These are phyloP conservation scores for Soucietia sequanensis DNA, from an alignment of 805 yeast species.

Conservation along the genomic window DNA sequence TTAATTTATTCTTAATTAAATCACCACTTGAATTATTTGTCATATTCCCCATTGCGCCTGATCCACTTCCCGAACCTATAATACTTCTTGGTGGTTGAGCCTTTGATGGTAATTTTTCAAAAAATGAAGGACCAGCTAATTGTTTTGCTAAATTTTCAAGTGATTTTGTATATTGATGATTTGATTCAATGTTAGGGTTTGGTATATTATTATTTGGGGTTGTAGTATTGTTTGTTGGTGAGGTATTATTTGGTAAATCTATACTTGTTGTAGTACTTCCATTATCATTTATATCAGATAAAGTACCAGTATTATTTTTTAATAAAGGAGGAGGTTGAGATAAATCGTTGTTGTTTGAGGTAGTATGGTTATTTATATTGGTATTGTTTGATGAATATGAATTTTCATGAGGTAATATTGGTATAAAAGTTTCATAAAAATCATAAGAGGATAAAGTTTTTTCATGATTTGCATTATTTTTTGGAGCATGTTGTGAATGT, in stretches of 20 bases:
- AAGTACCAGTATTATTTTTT: not conserved
- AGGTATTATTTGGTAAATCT: conserved; percentile 2
- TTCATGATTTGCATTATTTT: conserved; percentile 8
- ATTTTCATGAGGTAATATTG: conserved; percentile 25
- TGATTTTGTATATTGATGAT: conserved; percentile 10
- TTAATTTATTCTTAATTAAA: conserved; percentile 13
- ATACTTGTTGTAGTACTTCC: conserved; percentile 3
- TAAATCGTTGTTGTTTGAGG: not conserved
- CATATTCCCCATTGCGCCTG: too few species aligned
- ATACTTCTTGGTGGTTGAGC: conserved; percentile 14
- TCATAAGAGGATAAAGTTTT: conserved; percentile 33
- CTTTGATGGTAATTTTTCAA: conserved; percentile 38
- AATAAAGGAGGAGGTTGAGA: not conserved
- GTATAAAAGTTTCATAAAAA: conserved; percentile 43
- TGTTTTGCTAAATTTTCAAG: conserved; percentile 42
- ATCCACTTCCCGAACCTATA: not conserved
- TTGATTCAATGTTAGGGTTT: not conserved
- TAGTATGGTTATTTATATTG: conserved; percentile 5
- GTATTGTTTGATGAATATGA: not conserved
- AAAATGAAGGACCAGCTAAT: conserved; percentile 31
- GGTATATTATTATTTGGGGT: conserved; percentile 2
- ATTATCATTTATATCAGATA: not conserved
- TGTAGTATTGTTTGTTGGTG: conserved; percentile 1
- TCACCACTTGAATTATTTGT: conserved; percentile 28
- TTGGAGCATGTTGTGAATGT: not conserved